Conservation (phyloP, 306 rosid species). For the Begonia loranthoides region DNA sequence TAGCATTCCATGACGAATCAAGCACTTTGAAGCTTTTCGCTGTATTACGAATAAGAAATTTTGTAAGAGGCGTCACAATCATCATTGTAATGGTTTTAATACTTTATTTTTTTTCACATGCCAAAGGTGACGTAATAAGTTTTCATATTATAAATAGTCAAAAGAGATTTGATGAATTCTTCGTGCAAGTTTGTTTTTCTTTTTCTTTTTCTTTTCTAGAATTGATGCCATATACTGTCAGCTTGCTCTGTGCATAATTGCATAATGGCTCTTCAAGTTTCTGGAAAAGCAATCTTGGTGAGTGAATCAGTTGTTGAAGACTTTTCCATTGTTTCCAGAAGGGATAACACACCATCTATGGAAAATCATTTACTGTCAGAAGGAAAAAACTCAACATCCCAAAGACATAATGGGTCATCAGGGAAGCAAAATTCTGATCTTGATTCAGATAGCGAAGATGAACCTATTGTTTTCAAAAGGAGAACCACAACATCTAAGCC, state of each 20-base stretch:
- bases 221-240: background rate
- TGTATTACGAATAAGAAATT: too few species aligned
- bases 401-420: constrained; percentile 17
- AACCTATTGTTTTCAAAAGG: constrained; percentile 32
- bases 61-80: too few species aligned
- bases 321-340: constrained; percentile 23
- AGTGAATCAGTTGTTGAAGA: constrained; percentile 17
- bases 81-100: too few species aligned
- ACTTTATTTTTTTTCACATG: too few species aligned
- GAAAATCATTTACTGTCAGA: constrained; percentile 25
- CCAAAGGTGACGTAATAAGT: too few species aligned
- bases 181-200: too few species aligned
- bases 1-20: too few species aligned
- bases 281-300: constrained; percentile 9
- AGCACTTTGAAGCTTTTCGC: too few species aligned
- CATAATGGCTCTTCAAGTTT: constrained; percentile 31
- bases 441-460: constrained; percentile 18
- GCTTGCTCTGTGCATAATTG: constrained; percentile 7
- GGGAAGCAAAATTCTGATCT: constrained; percentile 13
- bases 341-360: constrained; percentile 14
- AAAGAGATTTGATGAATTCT: too few species aligned
- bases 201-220: background rate
- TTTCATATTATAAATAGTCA: too few species aligned
- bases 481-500: constrained; percentile 12
- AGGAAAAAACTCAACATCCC: constrained; percentile 16